A percentile compares a stretch with the other conserved stretches of the same genome.
These are phyloP conservation scores for Excoecaria agallocha DNA, from an alignment of 345 rosid species.

Conservation along the genomic window DNA sequence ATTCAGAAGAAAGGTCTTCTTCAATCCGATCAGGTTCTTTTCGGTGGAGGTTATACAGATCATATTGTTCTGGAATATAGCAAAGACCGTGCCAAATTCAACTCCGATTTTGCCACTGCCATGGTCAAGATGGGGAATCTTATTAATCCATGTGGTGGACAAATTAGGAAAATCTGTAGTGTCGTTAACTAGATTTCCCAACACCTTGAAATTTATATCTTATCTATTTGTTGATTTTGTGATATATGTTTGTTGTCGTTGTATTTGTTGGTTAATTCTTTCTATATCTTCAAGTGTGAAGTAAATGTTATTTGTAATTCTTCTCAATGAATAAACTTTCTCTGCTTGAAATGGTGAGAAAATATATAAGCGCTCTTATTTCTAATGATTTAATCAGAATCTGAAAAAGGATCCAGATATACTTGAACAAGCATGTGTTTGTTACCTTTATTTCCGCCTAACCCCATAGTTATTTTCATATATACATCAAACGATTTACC, in stretches of 20 bases:
- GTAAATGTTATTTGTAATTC: not conserved
- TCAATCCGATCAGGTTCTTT: conserved; percentile 69
- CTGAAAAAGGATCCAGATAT: no score
- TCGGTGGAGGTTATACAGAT: conserved; percentile 54
- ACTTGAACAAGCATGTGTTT: no score
- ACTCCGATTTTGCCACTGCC: conserved; percentile 18
- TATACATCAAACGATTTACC: no score
- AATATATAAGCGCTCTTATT: no score
- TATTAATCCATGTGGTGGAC: conserved; percentile 25
- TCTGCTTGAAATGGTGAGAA: not conserved
- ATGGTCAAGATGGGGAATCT: conserved; percentile 34
- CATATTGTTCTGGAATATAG: conserved; percentile 18
- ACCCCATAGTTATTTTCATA: no score
- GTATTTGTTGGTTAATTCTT: not conserved
- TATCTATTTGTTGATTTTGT: not conserved
- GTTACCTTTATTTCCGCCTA: no score
- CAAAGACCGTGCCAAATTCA: not conserved
- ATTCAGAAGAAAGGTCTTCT: conserved; percentile 60
- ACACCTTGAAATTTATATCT: not conserved
- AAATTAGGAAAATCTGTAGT: conserved; percentile 24
- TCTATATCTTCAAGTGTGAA: not conserved
- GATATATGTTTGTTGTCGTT: not conserved
- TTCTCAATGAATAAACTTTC: not conserved
- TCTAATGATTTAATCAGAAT: no score
- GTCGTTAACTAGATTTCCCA: conserved; percentile 5